Percentiles rank a stretch among this genome's conserved stretches.
Evolutionary conservation across 1,284 basidiomycete genomes (phyloP).

Genomic region (Ganoderma lingzhi): DNA sequence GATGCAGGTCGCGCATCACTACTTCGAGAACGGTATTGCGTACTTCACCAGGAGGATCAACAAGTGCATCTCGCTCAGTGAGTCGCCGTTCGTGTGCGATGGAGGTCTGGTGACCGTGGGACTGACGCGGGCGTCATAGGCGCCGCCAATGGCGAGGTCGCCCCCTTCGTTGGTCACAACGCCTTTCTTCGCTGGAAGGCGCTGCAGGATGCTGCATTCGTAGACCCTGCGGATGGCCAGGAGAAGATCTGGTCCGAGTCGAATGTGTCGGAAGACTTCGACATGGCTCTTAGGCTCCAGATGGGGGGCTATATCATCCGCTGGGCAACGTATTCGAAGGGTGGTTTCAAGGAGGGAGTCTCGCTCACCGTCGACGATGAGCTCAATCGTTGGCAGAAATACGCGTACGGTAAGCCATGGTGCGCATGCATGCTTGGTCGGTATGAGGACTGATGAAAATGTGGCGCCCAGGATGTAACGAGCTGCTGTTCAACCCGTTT

Average conservation of each 20-base stretch:
- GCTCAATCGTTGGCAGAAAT: slow-evolving; percentile 68
- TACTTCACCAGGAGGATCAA: slow-evolving; percentile 63
- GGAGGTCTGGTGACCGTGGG: background rate
- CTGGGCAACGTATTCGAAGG: slow-evolving; percentile 63
- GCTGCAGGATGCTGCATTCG: slow-evolving; percentile 57
- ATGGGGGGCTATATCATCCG: slow-evolving; percentile 60
- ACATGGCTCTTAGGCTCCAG: slow-evolving; percentile 60
- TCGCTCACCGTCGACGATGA: slow-evolving; percentile 60
- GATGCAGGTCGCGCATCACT: slow-evolving; percentile 65
- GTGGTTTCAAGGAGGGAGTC: slow-evolving; percentile 67
- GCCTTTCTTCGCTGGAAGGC: slow-evolving; percentile 67
- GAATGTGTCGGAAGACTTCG: slow-evolving; percentile 70
- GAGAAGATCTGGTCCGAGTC: slow-evolving; percentile 64
- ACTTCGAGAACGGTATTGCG: slow-evolving; percentile 67
- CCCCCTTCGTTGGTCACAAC: slow-evolving; percentile 69
- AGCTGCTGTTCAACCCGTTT: slow-evolving; percentile 55
- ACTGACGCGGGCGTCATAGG: slow-evolving; percentile 32
- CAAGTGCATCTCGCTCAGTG: slow-evolving; percentile 50
- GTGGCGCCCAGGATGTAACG: slow-evolving; percentile 40
- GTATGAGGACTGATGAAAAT: slow-evolving; percentile 2
- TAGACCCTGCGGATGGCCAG: slow-evolving; percentile 53
- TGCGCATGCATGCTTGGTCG: background rate
- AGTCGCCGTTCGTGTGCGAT: slow-evolving; percentile 9
- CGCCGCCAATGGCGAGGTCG: slow-evolving; percentile 59
- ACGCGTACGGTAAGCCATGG: slow-evolving; percentile 52